A percentile compares a stretch with the other conserved stretches of the same genome.
Evolutionary conservation across 805 yeast species (phyloP).

Genomic region (Ogataea philodendri): DNA sequence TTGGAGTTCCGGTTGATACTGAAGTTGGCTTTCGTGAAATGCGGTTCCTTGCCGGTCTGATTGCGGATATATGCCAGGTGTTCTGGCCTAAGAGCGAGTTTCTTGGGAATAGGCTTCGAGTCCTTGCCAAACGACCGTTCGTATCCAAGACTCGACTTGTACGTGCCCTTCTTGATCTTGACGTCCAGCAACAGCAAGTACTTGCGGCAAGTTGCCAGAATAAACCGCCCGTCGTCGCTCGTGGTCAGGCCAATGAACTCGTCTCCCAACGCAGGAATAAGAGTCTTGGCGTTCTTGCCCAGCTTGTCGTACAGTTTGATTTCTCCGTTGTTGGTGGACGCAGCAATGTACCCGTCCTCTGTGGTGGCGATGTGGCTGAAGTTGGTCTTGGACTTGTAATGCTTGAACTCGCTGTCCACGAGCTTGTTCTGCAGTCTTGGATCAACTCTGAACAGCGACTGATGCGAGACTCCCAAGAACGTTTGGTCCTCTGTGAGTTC

Average conservation of each 20-base stretch:
- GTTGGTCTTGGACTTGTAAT: slow-evolving; percentile 52
- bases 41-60: slow-evolving; percentile 45
- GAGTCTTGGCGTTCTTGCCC: slow-evolving; percentile 75
- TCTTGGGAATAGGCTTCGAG: slow-evolving; percentile 65
- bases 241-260: slow-evolving; percentile 63
- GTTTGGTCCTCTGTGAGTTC: slow-evolving; percentile 74
- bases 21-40: slow-evolving; percentile 74
- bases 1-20: slow-evolving; percentile 63
- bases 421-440: slow-evolving; percentile 69
- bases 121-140: slow-evolving; percentile 60
- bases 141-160: slow-evolving; percentile 63
- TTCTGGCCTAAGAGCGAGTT: slow-evolving; percentile 67
- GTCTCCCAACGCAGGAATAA: slow-evolving; percentile 82
- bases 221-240: slow-evolving; percentile 77
- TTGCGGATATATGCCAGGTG: slow-evolving; percentile 63
- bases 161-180: slow-evolving; percentile 57
- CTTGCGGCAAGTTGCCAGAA: slow-evolving; percentile 74
- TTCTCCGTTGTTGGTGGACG: slow-evolving; percentile 74
- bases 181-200: slow-evolving; percentile 71
- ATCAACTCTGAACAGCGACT: slow-evolving; percentile 72
- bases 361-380: slow-evolving; percentile 70
- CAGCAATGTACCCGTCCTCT: slow-evolving; percentile 69
- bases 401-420: slow-evolving; percentile 53
- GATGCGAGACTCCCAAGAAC: slow-evolving; percentile 64
- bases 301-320: slow-evolving; percentile 69